Base-by-base conservation (phyloP, 768 basidiomycete genomes). In the Leccinum pellstonianum region DNA sequence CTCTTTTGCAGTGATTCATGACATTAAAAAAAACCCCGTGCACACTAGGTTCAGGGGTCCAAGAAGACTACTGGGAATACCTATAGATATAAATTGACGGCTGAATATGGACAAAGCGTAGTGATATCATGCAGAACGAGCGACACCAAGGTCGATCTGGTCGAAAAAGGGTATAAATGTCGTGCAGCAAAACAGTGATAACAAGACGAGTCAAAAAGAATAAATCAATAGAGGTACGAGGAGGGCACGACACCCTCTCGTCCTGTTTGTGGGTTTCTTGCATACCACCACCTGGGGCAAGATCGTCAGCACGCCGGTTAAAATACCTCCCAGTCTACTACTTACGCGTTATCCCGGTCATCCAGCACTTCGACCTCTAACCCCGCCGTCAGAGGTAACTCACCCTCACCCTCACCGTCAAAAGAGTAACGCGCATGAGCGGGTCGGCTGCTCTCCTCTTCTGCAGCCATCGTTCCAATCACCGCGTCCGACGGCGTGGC, bases 251-350 rank as follows among this genome's bases (percentile, higher is more conserved):
- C 90, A 12, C 95, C 95, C 76, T 95, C 92, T 52, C 80, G 83
- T 9, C 93, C 91, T 51, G 88, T 87, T 54, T 83, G 82, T 21
- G 84, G 77, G 72, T 95, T 91, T 33, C 93, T 84, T 54, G 88
- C 91, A 68, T 91, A 95, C 95, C 94, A 97, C 95, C 95, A 98
- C 50, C 94, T 94, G 60, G 55, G n/a, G 52, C 57, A n/a, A 60
- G 11, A 21, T 47, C 38, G 29, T 75, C 37, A 74, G 25, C 29
- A 56, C 17, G 8, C 48, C 10, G 27, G 5, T 6, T 6, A 25
- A 7, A 29, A 7, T 8, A 5, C 3, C 21, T 35, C 7, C 3
- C 19, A 19, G 57, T 47, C 0, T 15, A 25, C 21, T 17, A 83
- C 89, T 67, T 75, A 92, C 89, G 88, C 86, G 67, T 83, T 79